Conservation (phyloP, 352 stramenopile genomes). For the Hyaloperonospora brassicae region DNA sequence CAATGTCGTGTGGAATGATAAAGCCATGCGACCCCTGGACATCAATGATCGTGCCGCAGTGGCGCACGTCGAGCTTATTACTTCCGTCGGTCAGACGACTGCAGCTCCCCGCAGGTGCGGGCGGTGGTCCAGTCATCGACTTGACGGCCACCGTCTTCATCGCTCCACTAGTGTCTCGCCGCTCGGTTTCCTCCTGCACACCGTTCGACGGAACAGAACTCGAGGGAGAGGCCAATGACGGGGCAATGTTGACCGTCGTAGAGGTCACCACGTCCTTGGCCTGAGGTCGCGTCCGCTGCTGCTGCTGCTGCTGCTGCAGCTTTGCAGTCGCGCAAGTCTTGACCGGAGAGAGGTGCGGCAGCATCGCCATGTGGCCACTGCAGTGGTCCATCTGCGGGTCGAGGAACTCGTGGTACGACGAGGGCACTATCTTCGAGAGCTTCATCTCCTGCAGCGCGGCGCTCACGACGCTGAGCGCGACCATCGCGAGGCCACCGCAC, state of each 20-base stretch:
- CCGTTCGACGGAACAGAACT: not conserved
- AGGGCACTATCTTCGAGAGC: conserved; percentile 20
- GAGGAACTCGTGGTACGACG: conserved; percentile 51
- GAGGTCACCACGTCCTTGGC: conserved; percentile 18
- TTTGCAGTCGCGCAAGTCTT: conserved; percentile 17
- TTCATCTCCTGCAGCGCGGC: conserved; percentile 54
- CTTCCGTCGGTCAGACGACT: conserved; percentile 27
- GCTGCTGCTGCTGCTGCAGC: conserved; percentile 6
- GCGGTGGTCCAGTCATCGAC: conserved; percentile 1
- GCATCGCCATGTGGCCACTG: conserved; percentile 32
- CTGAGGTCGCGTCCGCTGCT: not conserved
- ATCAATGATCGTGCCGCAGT: conserved; percentile 74
- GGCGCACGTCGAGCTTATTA: conserved; percentile 56
- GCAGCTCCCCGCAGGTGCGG: not conserved
- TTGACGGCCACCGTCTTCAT: conserved; percentile 22
- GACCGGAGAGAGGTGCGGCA: conserved; percentile 39
- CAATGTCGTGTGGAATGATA: conserved; percentile 67
- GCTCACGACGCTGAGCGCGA: conserved; percentile 50
- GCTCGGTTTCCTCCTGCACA: conserved; percentile 13
- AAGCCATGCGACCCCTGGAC: conserved; percentile 65
- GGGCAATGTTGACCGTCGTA: conserved; percentile 37
- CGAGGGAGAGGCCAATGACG: conserved; percentile 12
- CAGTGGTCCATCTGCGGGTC: conserved; percentile 52
- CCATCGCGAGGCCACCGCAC: conserved; percentile 46
- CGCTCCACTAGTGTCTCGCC: conserved; percentile 31